Evolutionary conservation across 371 early-diverging fungal genomes (phyloP).

Genomic region (Chytridium lagenaria): DNA sequence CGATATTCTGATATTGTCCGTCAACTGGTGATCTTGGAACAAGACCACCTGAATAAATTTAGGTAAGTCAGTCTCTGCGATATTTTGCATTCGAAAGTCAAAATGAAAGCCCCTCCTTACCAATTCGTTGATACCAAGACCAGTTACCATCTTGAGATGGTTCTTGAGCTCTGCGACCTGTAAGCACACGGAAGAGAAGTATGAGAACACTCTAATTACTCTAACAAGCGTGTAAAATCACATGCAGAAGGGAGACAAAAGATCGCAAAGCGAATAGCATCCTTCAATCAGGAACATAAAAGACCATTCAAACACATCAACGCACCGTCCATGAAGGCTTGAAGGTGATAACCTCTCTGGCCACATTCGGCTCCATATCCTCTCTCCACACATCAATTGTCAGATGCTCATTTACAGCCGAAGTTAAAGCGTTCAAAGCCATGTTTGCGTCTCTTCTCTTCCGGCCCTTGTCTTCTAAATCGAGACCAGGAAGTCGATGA

Average conservation of each 20-base stretch:
- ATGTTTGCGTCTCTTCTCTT: too few relatives aligned
- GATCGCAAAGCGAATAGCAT: neutral
- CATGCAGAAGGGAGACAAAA: neutral
- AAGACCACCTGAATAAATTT: neutral
- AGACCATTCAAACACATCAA: neutral
- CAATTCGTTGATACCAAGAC: constrained; percentile 13
- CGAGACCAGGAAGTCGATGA: neutral
- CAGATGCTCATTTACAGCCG: neutral
- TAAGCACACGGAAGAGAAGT: too few relatives aligned
- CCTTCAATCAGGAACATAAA: neutral
- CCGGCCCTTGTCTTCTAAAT: too few relatives aligned
- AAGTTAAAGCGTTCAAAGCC: neutral
- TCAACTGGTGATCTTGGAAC: constrained; percentile 21
- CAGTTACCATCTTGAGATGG: constrained; percentile 15
- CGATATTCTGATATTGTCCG: constrained; percentile 19
- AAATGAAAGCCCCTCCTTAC: too few relatives aligned
- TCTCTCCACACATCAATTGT: constrained; percentile 19
- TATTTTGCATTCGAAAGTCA: too few relatives aligned
- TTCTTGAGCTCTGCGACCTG: constrained; percentile 20
- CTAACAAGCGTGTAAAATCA: neutral
- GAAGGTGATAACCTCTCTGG: neutral
- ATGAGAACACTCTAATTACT: too few relatives aligned
- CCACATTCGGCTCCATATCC: constrained; percentile 1
- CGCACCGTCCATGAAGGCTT: constrained; percentile 21
- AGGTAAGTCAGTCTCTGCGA: neutral